phyloP scores from a whole-genome alignment of 2,329 filamentous ascomycete genomes.

The Clarireedia monteithiana region DNA sequence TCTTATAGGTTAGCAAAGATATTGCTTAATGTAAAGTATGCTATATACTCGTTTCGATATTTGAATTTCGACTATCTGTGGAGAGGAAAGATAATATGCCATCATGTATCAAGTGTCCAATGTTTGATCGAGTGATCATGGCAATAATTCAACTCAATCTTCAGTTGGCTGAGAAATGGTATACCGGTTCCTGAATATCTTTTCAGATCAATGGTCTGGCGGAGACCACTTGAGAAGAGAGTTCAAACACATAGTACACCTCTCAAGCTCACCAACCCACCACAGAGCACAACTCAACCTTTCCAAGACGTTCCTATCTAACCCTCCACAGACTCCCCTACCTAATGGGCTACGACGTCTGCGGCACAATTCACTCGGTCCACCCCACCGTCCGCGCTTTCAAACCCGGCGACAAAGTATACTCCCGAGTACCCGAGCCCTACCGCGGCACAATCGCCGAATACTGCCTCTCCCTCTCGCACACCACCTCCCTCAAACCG shows the following conservation, averaged over 20 bases:
- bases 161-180: too few relatives aligned
- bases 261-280: background rate
- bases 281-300: too few relatives aligned
- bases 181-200: too few relatives aligned
- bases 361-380: slow-evolving; percentile 32
- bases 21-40: background rate
- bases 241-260: background rate
- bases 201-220: too few relatives aligned
- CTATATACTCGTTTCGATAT: background rate
- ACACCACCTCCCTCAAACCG: slow-evolving; percentile 33
- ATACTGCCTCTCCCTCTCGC: slow-evolving; percentile 24
- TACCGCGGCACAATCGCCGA: slow-evolving; percentile 28
- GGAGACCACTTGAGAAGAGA: too few relatives aligned
- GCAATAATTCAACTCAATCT: too few relatives aligned
- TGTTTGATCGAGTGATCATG: too few relatives aligned
- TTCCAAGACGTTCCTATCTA: background rate
- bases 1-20: background rate
- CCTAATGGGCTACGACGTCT: slow-evolving; percentile 36
- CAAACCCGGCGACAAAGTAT: slow-evolving; percentile 34
- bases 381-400: slow-evolving; percentile 30
- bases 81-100: background rate
- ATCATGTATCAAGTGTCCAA: background rate
- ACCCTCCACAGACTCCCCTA: slow-evolving; percentile 32
- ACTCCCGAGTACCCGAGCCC: slow-evolving; percentile 28
- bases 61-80: background rate